These are phyloP conservation scores for Oryza australiensis DNA, from an alignment of 176 grass and related monocot genomes.

Conservation along the genomic window DNA sequence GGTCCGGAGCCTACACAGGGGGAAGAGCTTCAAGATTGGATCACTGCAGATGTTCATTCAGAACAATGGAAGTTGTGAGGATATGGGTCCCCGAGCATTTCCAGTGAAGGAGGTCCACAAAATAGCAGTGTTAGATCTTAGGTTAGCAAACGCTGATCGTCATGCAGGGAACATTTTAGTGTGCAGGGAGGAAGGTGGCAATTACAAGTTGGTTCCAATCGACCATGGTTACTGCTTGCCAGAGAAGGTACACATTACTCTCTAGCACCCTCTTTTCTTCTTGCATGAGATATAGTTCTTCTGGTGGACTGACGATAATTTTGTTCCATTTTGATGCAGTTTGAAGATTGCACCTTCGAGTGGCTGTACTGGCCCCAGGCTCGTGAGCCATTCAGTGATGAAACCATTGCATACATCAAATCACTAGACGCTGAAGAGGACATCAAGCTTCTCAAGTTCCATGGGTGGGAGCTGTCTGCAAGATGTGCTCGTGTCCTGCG, in stretches of 20 bases:
- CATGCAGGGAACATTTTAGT: constrained; percentile 78
- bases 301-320: background rate
- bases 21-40: constrained; percentile 70
- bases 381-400: constrained; percentile 46
- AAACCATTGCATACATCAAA: constrained; percentile 60
- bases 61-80: constrained; percentile 69
- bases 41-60: constrained; percentile 78
- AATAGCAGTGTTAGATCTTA: constrained; percentile 79
- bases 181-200: constrained; percentile 41
- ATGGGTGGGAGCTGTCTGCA: constrained; percentile 65
- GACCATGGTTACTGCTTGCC: constrained; percentile 94
- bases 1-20: constrained; percentile 52
- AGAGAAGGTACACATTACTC: constrained; percentile 53
- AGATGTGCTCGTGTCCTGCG: constrained; percentile 45
- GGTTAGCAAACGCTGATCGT: constrained; percentile 82
- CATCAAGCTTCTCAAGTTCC: constrained; percentile 64
- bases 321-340: constrained; percentile 36
- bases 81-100: constrained; percentile 62
- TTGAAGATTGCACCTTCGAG: constrained; percentile 77
- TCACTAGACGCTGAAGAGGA: constrained; percentile 70
- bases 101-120: constrained; percentile 76
- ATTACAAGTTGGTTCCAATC: constrained; percentile 64
- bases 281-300: constrained; percentile 4
- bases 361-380: constrained; percentile 82
- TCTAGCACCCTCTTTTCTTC: background rate